Conservation (phyloP, 2,329 filamentous ascomycete genomes). For the Calonectria ilicicola region DNA sequence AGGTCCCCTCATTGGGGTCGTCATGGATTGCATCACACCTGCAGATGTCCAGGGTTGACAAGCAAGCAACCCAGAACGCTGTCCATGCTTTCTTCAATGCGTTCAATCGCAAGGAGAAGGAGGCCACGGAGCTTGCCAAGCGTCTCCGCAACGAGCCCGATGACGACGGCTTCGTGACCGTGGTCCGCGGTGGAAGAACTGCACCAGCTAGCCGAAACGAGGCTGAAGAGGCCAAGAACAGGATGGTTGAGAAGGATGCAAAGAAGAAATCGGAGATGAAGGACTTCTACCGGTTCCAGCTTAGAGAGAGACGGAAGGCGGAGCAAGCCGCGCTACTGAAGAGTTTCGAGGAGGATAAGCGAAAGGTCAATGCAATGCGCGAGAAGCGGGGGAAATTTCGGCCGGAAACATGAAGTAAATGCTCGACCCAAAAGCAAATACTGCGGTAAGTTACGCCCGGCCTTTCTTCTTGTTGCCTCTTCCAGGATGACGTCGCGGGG, state of each 20-base stretch:
- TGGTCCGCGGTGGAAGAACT: conserved; percentile 80
- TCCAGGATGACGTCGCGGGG: conserved; percentile 66
- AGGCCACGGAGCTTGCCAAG: conserved; percentile 71
- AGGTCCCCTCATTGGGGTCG: conserved; percentile 68
- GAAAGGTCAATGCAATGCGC: conserved; percentile 78
- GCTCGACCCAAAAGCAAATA: conserved; percentile 1
- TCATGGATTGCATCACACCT: conserved; percentile 75
- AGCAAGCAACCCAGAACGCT: conserved; percentile 73
- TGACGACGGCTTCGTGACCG: conserved; percentile 95
- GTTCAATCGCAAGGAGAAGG: conserved; percentile 80
- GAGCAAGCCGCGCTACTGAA: conserved; percentile 75
- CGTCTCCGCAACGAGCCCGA: conserved; percentile 83
- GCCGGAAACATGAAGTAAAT: conserved; percentile 56
- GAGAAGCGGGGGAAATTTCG: conserved; percentile 73
- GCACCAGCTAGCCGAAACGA: conserved; percentile 82
- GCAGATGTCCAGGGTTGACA: conserved; percentile 77
- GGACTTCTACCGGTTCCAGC: conserved; percentile 89
- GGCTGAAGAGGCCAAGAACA: conserved; percentile 69
- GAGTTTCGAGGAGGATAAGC: conserved; percentile 81
- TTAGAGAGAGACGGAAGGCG: conserved; percentile 81
- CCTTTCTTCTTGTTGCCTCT: conserved; percentile 3
- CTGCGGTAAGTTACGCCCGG: conserved; percentile 27
- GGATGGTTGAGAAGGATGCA: conserved; percentile 72
- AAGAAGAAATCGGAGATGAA: conserved; percentile 73
- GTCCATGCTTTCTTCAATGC: conserved; percentile 89